Conservation (phyloP, 2,329 filamentous ascomycete species). For the Epichloe festucae region DNA sequence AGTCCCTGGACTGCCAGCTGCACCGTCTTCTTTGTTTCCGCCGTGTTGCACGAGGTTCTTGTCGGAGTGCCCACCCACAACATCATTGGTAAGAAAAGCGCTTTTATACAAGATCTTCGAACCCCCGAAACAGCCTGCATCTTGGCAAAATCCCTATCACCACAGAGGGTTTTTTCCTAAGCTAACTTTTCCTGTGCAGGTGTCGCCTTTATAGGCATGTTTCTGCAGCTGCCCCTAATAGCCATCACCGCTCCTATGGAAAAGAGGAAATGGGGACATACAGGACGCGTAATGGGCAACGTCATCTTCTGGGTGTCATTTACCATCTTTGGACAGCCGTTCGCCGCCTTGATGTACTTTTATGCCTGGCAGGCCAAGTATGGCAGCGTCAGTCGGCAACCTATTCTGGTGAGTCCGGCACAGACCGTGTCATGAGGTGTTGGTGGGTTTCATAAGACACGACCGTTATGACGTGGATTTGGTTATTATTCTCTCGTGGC, state of each 20-base stretch:
- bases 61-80: conserved; percentile 94
- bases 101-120: no score
- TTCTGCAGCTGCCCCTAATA: conserved; percentile 84
- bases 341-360: conserved; percentile 87
- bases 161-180: not conserved
- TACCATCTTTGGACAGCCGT: conserved; percentile 85
- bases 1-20: conserved; percentile 57
- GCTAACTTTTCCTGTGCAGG: conserved; percentile 33
- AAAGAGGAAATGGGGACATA: conserved; percentile 56
- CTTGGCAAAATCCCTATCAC: no score
- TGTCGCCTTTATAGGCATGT: conserved; percentile 88
- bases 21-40: conserved; percentile 78
- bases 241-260: conserved; percentile 65
- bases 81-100: conserved; percentile 54
- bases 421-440: not conserved
- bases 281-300: conserved; percentile 74
- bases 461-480: not conserved
- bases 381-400: conserved; percentile 55
- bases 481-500: not conserved
- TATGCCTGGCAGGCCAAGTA: conserved; percentile 99
- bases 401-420: conserved; percentile 6
- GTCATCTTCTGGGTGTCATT: conserved; percentile 95
- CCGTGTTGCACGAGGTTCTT: conserved; percentile 78
- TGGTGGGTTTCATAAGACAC: not conserved
- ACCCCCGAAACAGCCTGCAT: no score